Evolutionary conservation across 2,329 filamentous ascomycete species (phyloP), one percentile per base, ranked within the genome.

Genomic region (Cladophialophora bantiana): DNA sequence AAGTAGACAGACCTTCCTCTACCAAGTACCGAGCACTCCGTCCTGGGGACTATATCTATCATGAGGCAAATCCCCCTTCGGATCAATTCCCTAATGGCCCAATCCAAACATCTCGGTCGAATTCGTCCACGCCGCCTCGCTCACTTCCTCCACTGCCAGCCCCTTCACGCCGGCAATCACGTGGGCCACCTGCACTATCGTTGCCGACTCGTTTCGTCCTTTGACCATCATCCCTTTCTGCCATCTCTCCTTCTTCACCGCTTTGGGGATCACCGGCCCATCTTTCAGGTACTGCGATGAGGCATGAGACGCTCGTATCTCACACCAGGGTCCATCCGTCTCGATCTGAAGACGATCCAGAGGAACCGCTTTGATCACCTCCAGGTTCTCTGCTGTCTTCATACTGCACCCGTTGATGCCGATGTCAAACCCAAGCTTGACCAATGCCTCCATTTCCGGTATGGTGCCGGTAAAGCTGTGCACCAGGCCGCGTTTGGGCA

Each of bases 181-280:
- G 77, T 90, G 89, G n/a, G 93, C 95, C 13, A 99, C 91, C 61
- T 90, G 88, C 70, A 90, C 88, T 71, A 99, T 97, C 61, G 87
- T 90, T 73, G 90, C 94, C 9, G 94, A 92, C 79, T 99, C 95
- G 76, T 99, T 99, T 67, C 95, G 87, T 0, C 94, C 93, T 81
- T 98, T 99, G 61, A 99, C 87, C 91, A 97, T 94, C 48, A 85
- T 85, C 0, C 94, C 94, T 74, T 92, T 88, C 53, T 87, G 86
- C 90, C 93, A 99, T 78, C 92, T 96, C 81, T 99, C 95, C 81
- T 97, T 98, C 84, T 98, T 99, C 35, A 97, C 90, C 4, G 89
- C 84, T 79, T 91, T 96, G 73, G 90, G 95, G 38, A 92, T 81
- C 60, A 88, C 84, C 0, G 90, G 89, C 59, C 89, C 89, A 4